A percentile compares a stretch with the other conserved stretches of the same genome.
phyloP scores from a whole-genome alignment of 345 rosid genomes.

The Psidium friedrichsthalianum region DNA sequence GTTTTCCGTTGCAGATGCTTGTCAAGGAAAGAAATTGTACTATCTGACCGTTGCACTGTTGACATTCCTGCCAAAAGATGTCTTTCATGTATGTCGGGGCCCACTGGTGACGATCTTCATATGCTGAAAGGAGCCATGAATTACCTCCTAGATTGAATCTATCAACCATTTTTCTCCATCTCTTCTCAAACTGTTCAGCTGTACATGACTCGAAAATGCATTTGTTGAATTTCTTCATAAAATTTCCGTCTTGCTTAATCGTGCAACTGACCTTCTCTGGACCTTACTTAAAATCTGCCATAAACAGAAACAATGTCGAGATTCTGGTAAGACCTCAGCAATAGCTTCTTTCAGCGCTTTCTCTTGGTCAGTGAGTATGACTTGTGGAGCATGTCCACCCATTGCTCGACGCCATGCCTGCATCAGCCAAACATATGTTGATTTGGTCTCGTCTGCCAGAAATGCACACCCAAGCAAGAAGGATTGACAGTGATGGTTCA shows the following conservation, averaged over 20 bases:
- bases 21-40: conserved; percentile 26
- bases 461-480: conserved; percentile 30
- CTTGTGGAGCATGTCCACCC: conserved; percentile 22
- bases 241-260: conserved; percentile 5
- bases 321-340: conserved; percentile 16
- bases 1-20: conserved; percentile 13
- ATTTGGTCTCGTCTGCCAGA: conserved; percentile 18
- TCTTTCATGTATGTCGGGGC: conserved; percentile 21
- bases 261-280: conserved; percentile 8
- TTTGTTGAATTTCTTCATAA: conserved; percentile 11
- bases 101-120: conserved; percentile 27
- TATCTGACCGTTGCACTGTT: conserved; percentile 15
- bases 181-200: conserved; percentile 24
- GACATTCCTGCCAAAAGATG: conserved; percentile 28
- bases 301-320: conserved; percentile 26
- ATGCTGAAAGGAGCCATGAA: conserved; percentile 22
- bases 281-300: conserved; percentile 28
- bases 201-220: conserved; percentile 25
- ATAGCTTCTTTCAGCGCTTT: conserved; percentile 21
- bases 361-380: conserved; percentile 26
- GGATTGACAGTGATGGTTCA: conserved; percentile 30
- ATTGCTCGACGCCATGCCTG: conserved; percentile 25
- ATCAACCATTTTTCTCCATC: conserved; percentile 33
- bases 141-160: conserved; percentile 14
- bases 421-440: conserved; percentile 26